Percentiles rank a stretch among this genome's conserved stretches.
Conservation (phyloP, 1,139 yeast species). For the Saccharomyces hybrid region DNA sequence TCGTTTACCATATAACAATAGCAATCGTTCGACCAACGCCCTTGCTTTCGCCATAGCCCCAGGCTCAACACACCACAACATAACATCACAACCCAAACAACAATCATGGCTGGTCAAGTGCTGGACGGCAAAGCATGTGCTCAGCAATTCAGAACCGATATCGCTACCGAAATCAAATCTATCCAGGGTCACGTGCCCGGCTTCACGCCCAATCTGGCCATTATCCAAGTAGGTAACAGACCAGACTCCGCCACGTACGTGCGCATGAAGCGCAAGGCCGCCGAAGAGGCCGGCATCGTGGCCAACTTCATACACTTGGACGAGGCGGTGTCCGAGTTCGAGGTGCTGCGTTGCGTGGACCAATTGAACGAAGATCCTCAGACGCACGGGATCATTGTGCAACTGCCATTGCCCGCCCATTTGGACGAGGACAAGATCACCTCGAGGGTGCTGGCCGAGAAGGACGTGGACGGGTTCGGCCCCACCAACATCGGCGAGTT, state of each 20-base stretch:
- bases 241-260: conserved; percentile 94
- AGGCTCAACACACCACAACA: not conserved
- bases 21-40: not conserved
- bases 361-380: conserved; percentile 56
- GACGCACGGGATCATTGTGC: conserved; percentile 87
- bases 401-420: conserved; percentile 81
- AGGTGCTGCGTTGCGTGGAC: conserved; percentile 52
- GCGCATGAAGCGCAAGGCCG: conserved; percentile 89
- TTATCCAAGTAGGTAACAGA: conserved; percentile 84
- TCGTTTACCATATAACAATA: not conserved
- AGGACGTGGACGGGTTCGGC: conserved; percentile 97
- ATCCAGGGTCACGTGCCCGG: conserved; percentile 49
- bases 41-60: too few relatives aligned
- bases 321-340: conserved; percentile 43
- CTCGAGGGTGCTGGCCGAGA: conserved; percentile 62
- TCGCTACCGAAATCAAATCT: conserved; percentile 45
- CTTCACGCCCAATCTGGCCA: conserved; percentile 68
- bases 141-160: conserved; percentile 42
- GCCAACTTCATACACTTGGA: conserved; percentile 67
- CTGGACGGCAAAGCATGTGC: conserved; percentile 75
- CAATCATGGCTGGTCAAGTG: conserved; percentile 14
- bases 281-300: conserved; percentile 70
- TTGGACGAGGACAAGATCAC: conserved; percentile 75
- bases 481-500: conserved; percentile 87
- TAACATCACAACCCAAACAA: not conserved